Conservation (phyloP, 129 eudicot genomes). For the Tagetes patula region DNA sequence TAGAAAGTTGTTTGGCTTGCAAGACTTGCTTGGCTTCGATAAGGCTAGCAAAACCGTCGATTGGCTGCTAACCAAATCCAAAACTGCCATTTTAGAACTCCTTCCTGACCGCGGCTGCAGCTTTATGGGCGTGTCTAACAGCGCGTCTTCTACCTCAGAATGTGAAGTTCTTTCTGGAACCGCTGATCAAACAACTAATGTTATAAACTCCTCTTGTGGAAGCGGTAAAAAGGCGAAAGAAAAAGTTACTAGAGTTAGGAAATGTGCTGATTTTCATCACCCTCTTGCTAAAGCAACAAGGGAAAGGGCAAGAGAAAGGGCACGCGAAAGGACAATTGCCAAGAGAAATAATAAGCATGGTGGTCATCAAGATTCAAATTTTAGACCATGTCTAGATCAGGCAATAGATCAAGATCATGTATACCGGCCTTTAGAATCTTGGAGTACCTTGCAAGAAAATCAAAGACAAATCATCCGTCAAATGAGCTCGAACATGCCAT, state of each 20-base stretch:
- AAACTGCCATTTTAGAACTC: constrained; percentile 55
- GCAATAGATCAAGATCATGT: constrained; percentile 16
- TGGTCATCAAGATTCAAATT: constrained; percentile 24
- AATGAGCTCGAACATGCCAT: constrained; percentile 18
- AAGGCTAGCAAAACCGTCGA: constrained; percentile 83
- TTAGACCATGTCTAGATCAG: constrained; percentile 19
- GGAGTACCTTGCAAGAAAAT: constrained; percentile 28
- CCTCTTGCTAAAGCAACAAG: constrained; percentile 59
- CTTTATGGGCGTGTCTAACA: constrained; percentile 33
- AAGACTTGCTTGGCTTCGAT: constrained; percentile 72
- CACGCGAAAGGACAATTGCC: constrained; percentile 66
- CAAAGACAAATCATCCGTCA: constrained; percentile 15
- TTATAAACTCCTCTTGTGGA: neutral
- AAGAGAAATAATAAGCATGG: constrained; percentile 29
- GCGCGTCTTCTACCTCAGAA: constrained; percentile 52
- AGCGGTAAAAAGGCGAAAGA: constrained; percentile 30
- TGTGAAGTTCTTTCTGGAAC: constrained; percentile 50
- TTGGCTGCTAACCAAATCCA: constrained; percentile 59
- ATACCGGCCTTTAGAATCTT: constrained; percentile 30
- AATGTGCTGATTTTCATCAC: constrained; percentile 35
- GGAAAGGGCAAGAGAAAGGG: constrained; percentile 63
- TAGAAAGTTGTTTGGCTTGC: constrained; percentile 60
- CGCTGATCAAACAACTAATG: constrained; percentile 13
- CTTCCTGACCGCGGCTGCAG: constrained; percentile 22
- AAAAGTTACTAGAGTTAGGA: constrained; percentile 28